Percentiles rank a stretch among this genome's conserved stretches.
phyloP scores from a whole-genome alignment of 169 alveolate species.

The Babesia ovis region DNA sequence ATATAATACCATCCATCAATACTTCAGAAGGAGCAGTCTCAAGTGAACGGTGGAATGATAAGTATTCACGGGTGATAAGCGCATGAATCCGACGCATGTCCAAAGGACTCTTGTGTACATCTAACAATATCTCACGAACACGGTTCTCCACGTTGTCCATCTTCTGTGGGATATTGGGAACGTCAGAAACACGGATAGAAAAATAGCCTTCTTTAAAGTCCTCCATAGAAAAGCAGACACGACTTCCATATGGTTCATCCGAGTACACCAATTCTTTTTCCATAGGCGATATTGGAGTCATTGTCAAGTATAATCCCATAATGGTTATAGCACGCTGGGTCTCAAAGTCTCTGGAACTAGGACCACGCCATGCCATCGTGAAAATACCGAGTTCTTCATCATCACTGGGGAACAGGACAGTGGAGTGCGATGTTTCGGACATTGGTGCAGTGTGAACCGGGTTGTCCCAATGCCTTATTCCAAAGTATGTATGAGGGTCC shows the following conservation, averaged over 20 bases:
- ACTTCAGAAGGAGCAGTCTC: constrained; percentile 72
- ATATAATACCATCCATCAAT: constrained; percentile 60
- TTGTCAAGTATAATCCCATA: constrained; percentile 70
- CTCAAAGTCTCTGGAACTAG: constrained; percentile 67
- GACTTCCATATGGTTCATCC: constrained; percentile 72
- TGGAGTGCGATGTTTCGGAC: constrained; percentile 12
- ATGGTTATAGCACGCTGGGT: constrained; percentile 55
- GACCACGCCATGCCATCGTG: constrained; percentile 77
- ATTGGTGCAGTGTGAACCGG: constrained; percentile 47
- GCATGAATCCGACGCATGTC: constrained; percentile 69
- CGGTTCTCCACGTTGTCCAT: constrained; percentile 61
- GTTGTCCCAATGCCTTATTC: constrained; percentile 48
- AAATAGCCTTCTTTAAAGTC: constrained; percentile 55
- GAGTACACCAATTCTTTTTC: constrained; percentile 66
- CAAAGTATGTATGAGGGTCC: background rate
- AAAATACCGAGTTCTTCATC: constrained; percentile 70
- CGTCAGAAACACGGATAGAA: constrained; percentile 64
- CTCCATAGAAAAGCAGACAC: constrained; percentile 65
- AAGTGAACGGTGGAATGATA: constrained; percentile 58
- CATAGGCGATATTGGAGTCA: constrained; percentile 71
- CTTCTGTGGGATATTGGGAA: constrained; percentile 32
- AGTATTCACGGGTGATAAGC: constrained; percentile 56
- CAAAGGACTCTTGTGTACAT: constrained; percentile 47
- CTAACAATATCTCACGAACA: constrained; percentile 38
- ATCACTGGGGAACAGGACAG: constrained; percentile 71